Evolutionary conservation across 192 early-diverging fungal species (phyloP), one percentile per base, ranked within the genome.

Genomic region (Backusella westeae): DNA sequence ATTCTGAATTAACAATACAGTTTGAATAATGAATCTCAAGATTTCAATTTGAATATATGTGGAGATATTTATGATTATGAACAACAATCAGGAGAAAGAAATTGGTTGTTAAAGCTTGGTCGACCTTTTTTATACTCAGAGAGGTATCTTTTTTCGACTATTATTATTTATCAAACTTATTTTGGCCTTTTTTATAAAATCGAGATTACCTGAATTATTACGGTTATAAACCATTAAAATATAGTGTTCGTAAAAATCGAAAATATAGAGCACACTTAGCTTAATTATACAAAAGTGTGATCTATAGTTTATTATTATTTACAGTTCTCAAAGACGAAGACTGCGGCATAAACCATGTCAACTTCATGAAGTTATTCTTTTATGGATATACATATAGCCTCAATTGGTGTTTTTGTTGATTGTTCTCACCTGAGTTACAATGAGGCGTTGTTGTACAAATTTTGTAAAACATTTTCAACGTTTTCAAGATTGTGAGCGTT

Each of bases 351-450:
- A 49, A n/a, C 19, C 6, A 49, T 49, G 19, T n/a, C 46, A 49
- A 49, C 5, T 49, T n/a, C 19, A 49, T n/a, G 3, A n/a, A n/a
- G 6, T n/a, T 44, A 44, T 44, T 49, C 46, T n/a, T 19, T 49
- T 49, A 21, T 14, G 46, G 56, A 29, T 29, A 29, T 29, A 63
- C 3, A 63, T 63, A 63, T 63, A 26, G 23, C 26, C 56, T 26
- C 21, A 0, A 29, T 63, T 63, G 23, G 10, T 23, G 4, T 23
- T 29, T 4, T 63, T 63, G 3, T 12, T 63, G 1, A 12, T 29
- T 63, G 23, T 63, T 63, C 56, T 63, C 56, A 63, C 21, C 56
- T 63, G 56, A 63, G 56, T 63, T 63, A 63, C 56, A 63, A 63
- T 63, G 56, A 29, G 26, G 23, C 21, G 3, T 29, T 63, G 56